Evolutionary conservation across 805 yeast genomes (phyloP), one percentile per base, ranked within the genome.

Genomic region (Cyberlindnera veronae): DNA sequence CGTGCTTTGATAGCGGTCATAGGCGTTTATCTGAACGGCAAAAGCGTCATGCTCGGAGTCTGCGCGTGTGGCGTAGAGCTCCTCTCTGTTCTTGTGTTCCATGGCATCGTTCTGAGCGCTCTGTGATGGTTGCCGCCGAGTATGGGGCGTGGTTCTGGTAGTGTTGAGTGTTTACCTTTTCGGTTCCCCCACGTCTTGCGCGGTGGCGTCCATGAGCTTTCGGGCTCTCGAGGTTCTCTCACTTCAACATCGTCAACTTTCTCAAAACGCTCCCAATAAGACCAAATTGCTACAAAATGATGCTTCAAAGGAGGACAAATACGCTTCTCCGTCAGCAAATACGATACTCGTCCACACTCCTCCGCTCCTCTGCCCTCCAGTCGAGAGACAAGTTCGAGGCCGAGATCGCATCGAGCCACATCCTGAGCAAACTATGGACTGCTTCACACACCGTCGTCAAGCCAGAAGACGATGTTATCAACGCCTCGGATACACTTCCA

Each of bases 1-100:
- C 5, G 57, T 38, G n/a, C 69, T 45, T 51, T 75, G 83, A 55
- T 85, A 85, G n/a, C 76, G 67, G 55, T 85, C 95, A 49, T 72
- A 76, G 39, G 74, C 71, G 45, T 78, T 74, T 40, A 84, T 68
- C 54, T 84, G 90, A 11, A 83, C 51, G 35, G 65, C 39, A 26
- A 55, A 45, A 6, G 24, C 31, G 21, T 32, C 41, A 17, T 35
- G 18, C 10, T 37, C 39, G 3, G 46, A 41, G 33, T 21, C 42
- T 15, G 34, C 34, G 16, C 41, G 39, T 11, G 51, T 39, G 15
- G 43, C 46, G 20, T 36, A 29, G 28, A 44, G 48, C 27, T 44
- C 46, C 35, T 42, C 43, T 23, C 51, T 34, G 34, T 44, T 36
- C 38, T 44, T 44, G 41, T 38, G 40, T 7, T 41, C 44, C 49